These are phyloP conservation scores for Fusarium guadeloupense DNA, from an alignment of 2,329 filamentous ascomycete species.

Conservation along the genomic window DNA sequence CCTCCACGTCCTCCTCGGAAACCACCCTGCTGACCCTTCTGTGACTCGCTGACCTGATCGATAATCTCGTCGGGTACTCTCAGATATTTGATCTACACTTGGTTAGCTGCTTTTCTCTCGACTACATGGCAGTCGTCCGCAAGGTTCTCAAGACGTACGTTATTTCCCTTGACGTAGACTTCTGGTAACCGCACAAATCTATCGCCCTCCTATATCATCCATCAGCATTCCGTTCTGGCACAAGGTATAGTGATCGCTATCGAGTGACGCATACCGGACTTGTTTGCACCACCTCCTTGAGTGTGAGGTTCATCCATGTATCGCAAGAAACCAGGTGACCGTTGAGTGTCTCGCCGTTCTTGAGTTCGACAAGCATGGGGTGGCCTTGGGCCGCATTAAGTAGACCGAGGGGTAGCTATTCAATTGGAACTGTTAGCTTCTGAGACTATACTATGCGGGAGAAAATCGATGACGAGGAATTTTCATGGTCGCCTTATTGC, in stretches of 20 bases:
- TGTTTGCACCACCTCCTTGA: constrained; percentile 97
- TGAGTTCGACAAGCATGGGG: constrained; percentile 96
- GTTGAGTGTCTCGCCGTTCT: constrained; percentile 97
- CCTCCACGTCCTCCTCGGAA: constrained; percentile 74
- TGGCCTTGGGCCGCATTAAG: constrained; percentile 96
- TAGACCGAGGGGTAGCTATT: constrained; percentile 77
- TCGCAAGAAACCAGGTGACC: constrained; percentile 96
- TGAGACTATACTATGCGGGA: constrained; percentile 8
- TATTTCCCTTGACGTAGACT: constrained; percentile 97
- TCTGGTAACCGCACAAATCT: constrained; percentile 92
- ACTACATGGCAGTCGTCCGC: background rate
- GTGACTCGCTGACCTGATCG: constrained; percentile 91
- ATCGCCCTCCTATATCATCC: constrained; percentile 77
- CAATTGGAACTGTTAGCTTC: constrained; percentile 34
- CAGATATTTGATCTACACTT: constrained; percentile 90
- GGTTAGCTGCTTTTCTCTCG: constrained; percentile 12
- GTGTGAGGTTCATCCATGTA: constrained; percentile 99
- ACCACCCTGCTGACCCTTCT: constrained; percentile 72
- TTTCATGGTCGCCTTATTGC: background rate
- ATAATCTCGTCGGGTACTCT: constrained; percentile 97
- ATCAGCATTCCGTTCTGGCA: constrained; percentile 21
- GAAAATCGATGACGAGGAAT: background rate
- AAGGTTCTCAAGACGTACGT: constrained; percentile 66
- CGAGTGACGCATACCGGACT: constrained; percentile 69
- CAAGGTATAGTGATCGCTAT: background rate